These are phyloP conservation scores for Cutaneotrichosporon cyanovorans DNA, from an alignment of 1,284 basidiomycete species.

Conservation along the genomic window DNA sequence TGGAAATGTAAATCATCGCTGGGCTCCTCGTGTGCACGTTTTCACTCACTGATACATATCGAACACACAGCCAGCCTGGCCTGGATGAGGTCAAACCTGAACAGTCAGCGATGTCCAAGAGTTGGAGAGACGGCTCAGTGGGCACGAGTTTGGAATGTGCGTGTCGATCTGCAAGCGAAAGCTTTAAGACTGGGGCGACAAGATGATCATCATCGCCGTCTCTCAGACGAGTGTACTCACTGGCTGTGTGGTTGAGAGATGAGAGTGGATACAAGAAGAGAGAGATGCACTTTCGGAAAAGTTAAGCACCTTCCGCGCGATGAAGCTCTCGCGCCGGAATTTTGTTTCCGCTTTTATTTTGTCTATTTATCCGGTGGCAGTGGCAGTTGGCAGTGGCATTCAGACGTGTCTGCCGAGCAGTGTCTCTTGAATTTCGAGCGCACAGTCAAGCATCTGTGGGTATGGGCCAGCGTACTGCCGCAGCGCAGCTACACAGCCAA, in stretches of 20 bases:
- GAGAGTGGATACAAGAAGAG: background rate
- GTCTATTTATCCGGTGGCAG: conserved; percentile 1
- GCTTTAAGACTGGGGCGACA: conserved; percentile 45
- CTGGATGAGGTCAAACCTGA: background rate
- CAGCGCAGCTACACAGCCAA: conserved; percentile 71
- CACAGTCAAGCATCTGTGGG: conserved; percentile 73
- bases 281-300: background rate
- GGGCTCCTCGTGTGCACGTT: conserved; percentile 16
- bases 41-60: conserved; percentile 8
- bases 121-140: conserved; percentile 22
- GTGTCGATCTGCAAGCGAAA: conserved; percentile 32
- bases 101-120: background rate
- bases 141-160: conserved; percentile 35
- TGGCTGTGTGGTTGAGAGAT: background rate
- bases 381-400: background rate
- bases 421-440: conserved; percentile 50
- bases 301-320: background rate
- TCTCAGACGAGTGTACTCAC: background rate
- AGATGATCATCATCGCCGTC: conserved; percentile 27
- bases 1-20: conserved; percentile 41
- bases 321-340: background rate
- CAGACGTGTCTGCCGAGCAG: background rate
- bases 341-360: background rate
- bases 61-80: background rate
- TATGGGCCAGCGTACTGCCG: conserved; percentile 63